phyloP scores from a whole-genome alignment of 1,284 basidiomycete species.

The Rhodotorula mucilaginosa region DNA sequence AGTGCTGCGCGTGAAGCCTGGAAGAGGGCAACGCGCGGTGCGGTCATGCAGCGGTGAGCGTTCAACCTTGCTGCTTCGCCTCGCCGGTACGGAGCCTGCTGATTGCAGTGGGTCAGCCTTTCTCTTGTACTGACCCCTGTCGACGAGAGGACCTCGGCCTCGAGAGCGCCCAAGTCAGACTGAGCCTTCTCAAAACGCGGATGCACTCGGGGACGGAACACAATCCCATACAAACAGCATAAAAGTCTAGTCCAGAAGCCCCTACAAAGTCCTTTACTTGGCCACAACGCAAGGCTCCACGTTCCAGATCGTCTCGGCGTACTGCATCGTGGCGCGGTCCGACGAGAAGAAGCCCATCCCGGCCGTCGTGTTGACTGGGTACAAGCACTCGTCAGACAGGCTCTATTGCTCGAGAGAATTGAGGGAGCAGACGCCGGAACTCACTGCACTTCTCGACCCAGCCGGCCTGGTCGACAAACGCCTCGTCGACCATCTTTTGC shows the following conservation, averaged over 20 bases:
- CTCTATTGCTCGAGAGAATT: too few relatives aligned
- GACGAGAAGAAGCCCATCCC: slow-evolving; percentile 90
- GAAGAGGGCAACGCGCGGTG: not conserved
- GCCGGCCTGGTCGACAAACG: slow-evolving; percentile 66
- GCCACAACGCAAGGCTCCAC: slow-evolving; percentile 33
- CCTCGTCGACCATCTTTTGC: slow-evolving; percentile 77
- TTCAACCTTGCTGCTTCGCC: not conserved
- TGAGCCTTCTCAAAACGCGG: too few relatives aligned
- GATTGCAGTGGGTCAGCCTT: too few relatives aligned
- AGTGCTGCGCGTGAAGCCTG: not conserved
- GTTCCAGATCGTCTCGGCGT: slow-evolving; percentile 38
- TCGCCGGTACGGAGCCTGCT: not conserved
- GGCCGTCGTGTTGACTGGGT: slow-evolving; percentile 49
- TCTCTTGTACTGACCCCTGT: too few relatives aligned
- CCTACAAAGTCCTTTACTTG: not conserved
- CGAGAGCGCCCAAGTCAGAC: too few relatives aligned
- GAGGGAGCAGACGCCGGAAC: slow-evolving; percentile 36
- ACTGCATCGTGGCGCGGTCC: slow-evolving; percentile 83
- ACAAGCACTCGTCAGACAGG: not conserved
- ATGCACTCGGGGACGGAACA: too few relatives aligned
- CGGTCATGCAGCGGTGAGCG: slow-evolving; percentile 2
- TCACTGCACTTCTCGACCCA: slow-evolving; percentile 88
- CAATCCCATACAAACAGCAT: not conserved
- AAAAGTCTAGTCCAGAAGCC: too few relatives aligned
- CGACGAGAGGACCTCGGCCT: too few relatives aligned